phyloP scores from a whole-genome alignment of 805 yeast species.

The Priceomyces carsonii region DNA sequence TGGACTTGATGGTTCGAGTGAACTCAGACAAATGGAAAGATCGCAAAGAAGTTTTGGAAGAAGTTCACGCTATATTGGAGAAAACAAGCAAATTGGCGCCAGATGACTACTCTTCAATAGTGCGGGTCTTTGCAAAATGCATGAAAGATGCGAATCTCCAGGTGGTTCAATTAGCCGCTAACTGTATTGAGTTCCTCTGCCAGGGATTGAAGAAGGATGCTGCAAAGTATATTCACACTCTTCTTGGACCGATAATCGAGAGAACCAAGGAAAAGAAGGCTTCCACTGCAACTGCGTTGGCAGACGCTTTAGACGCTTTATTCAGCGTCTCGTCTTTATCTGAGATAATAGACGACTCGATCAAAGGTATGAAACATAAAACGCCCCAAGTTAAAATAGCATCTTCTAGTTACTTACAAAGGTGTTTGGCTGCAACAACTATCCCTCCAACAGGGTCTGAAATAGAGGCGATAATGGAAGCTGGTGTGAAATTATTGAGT shows the following conservation, averaged over 20 bases:
- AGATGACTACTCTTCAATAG: conserved; percentile 66
- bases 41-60: conserved; percentile 81
- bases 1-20: conserved; percentile 55
- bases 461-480: conserved; percentile 55
- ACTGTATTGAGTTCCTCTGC: conserved; percentile 59
- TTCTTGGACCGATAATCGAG: conserved; percentile 68
- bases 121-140: conserved; percentile 65
- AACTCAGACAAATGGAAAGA: conserved; percentile 85
- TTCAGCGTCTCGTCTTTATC: conserved; percentile 50
- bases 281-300: conserved; percentile 71
- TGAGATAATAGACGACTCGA: conserved; percentile 59
- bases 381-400: conserved; percentile 82
- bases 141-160: conserved; percentile 87
- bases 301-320: conserved; percentile 62
- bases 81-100: conserved; percentile 57
- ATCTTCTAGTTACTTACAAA: conserved; percentile 60
- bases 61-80: conserved; percentile 45
- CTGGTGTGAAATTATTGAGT: conserved; percentile 61
- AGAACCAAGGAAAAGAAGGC: conserved; percentile 87
- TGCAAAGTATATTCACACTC: conserved; percentile 49
- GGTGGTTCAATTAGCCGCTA: conserved; percentile 79
- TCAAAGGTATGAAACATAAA: conserved; percentile 66
- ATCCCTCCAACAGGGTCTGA: conserved; percentile 53
- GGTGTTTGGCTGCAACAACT: conserved; percentile 57
- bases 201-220: conserved; percentile 64